Conservation (phyloP, 2,329 filamentous ascomycete genomes). For the Exophiala bonariae region DNA sequence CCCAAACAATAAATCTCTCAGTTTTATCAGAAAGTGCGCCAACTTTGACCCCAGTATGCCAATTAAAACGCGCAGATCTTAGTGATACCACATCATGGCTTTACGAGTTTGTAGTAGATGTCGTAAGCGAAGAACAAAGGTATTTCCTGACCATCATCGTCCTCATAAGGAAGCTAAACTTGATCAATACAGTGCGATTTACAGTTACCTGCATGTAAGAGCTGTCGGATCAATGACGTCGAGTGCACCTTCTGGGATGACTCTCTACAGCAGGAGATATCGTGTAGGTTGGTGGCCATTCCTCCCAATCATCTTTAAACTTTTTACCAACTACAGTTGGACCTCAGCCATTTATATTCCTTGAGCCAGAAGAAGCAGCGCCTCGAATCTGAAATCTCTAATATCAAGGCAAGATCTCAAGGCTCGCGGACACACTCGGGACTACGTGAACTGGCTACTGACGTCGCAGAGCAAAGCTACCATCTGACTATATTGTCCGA, state of each 20-base stretch:
- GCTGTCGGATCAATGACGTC: constrained; percentile 11
- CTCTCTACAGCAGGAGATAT: constrained; percentile 11
- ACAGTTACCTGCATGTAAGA: constrained; percentile 14
- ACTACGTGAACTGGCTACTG: neutral
- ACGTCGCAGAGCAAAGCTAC: constrained; percentile 2
- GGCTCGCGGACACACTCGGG: neutral
- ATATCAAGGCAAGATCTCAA: neutral
- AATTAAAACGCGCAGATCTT: no score
- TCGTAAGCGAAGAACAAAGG: constrained; percentile 12
- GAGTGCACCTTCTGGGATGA: constrained; percentile 16
- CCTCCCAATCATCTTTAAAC: neutral
- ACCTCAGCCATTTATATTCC: constrained; percentile 9
- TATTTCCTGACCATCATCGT: neutral
- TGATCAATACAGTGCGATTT: constrained; percentile 8
- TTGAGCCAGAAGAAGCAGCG: constrained; percentile 9
- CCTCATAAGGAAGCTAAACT: neutral
- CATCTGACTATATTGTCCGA: constrained; percentile 5
- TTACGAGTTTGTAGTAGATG: constrained; percentile 12
- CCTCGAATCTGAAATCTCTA: constrained; percentile 7
- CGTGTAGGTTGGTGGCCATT: constrained; percentile 9
- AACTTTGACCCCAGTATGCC: no score
- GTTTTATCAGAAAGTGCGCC: no score
- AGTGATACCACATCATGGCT: constrained; percentile 9
- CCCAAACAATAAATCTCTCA: no score
- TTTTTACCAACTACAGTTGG: no score